Conservation (phyloP, 768 basidiomycete genomes). For the Psilocybe azurescens region DNA sequence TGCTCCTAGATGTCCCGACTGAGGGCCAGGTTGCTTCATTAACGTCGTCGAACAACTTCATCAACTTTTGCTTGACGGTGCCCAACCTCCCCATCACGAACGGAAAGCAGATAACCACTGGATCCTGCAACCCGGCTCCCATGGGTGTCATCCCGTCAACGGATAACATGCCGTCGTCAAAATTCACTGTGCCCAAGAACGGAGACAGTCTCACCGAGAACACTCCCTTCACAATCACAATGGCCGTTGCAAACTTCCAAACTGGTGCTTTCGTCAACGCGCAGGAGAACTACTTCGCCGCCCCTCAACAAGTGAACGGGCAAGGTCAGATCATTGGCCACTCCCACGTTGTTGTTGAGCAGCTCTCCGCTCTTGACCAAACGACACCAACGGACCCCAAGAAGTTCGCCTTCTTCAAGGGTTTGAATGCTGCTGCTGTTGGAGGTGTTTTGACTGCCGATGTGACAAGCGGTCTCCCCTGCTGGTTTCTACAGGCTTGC, state of each 20-base stretch:
- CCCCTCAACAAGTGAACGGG: constrained; percentile 57
- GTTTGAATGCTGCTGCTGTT: constrained; percentile 48
- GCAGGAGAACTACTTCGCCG: constrained; percentile 56
- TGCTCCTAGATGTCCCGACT: constrained; percentile 29
- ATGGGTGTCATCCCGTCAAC: constrained; percentile 60
- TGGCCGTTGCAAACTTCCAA: constrained; percentile 50
- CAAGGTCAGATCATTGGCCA: constrained; percentile 60
- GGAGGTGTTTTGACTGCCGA: constrained; percentile 55
- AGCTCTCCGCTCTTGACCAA: constrained; percentile 46
- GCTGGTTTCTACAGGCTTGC: constrained; percentile 64
- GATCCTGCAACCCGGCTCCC: constrained; percentile 66
- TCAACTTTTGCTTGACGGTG: constrained; percentile 60
- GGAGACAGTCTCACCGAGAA: constrained; percentile 50
- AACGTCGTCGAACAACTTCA: constrained; percentile 67
- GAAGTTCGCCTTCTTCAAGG: constrained; percentile 64
- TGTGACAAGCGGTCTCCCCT: constrained; percentile 58
- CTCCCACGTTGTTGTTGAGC: constrained; percentile 65
- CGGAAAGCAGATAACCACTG: constrained; percentile 55
- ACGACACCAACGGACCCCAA: constrained; percentile 54
- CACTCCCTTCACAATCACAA: constrained; percentile 53
- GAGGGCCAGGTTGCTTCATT: constrained; percentile 57
- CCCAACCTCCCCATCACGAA: constrained; percentile 58
- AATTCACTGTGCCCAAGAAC: constrained; percentile 52
- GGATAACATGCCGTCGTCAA: constrained; percentile 53
- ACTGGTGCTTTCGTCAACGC: constrained; percentile 65